These are phyloP conservation scores for Trichosanthes truncata DNA, from an alignment of 306 rosid genomes.

Conservation along the genomic window DNA sequence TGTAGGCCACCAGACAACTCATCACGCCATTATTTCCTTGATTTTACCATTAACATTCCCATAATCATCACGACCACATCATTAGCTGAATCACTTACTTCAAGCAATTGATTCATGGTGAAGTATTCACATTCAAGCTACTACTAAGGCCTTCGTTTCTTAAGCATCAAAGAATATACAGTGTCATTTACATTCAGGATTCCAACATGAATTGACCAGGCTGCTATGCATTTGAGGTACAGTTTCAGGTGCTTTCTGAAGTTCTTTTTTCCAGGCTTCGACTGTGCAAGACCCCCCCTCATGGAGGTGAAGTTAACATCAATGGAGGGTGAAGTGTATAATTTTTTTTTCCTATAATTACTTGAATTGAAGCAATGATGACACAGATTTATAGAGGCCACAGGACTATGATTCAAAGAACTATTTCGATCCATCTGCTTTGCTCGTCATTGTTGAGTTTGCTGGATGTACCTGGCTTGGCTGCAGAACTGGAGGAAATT, in stretches of 20 bases:
- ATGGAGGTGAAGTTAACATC: neutral
- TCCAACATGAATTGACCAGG: neutral
- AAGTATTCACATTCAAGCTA: neutral
- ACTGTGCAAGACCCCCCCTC: neutral
- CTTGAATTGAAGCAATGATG: neutral
- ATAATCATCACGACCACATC: slow-evolving; percentile 3
- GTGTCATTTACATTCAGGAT: slow-evolving; percentile 11
- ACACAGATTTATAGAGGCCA: neutral
- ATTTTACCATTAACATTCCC: slow-evolving; percentile 1
- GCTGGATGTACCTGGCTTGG: neutral
- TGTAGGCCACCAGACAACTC: neutral
- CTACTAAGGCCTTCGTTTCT: neutral
- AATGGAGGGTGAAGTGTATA: neutral
- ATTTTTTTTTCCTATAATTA: neutral
- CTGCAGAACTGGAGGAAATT: neutral
- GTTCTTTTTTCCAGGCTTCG: neutral
- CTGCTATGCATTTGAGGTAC: slow-evolving; percentile 7
- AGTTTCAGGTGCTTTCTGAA: slow-evolving; percentile 6
- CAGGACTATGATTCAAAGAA: neutral
- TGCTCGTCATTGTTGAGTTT: neutral
- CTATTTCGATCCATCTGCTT: neutral
- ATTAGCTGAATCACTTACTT: neutral
- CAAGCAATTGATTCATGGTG: neutral
- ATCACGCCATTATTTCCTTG: neutral
- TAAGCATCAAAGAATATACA: neutral